phyloP scores from a whole-genome alignment of 2,329 filamentous ascomycete species.

The Shiraia sp. region DNA sequence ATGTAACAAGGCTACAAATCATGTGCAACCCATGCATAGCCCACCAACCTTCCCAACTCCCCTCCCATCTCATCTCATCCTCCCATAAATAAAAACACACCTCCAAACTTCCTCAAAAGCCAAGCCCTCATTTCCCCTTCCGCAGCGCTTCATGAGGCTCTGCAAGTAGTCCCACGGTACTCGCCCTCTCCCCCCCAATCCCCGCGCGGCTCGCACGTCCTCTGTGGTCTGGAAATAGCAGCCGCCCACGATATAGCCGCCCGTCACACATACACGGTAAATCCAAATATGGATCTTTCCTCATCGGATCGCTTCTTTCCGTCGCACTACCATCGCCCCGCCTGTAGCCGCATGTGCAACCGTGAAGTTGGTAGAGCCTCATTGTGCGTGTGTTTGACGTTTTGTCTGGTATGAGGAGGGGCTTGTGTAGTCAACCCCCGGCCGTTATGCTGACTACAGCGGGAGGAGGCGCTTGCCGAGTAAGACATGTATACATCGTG shows the following conservation, averaged over 20 bases:
- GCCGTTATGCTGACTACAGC: too few species aligned
- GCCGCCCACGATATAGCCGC: constrained; percentile 34
- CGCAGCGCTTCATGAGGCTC: constrained; percentile 37
- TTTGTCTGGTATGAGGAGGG: too few species aligned
- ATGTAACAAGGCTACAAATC: too few species aligned
- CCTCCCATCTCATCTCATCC: constrained; percentile 2
- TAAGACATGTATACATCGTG: too few species aligned
- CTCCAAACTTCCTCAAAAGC: constrained; percentile 1
- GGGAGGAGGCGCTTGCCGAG: too few species aligned
- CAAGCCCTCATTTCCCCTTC: constrained; percentile 8
- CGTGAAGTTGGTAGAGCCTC: too few species aligned
- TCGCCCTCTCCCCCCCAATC: constrained; percentile 18
- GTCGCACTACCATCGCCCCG: constrained; percentile 14
- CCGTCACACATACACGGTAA: too few species aligned
- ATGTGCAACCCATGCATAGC: constrained; percentile 13
- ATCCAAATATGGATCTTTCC: constrained; percentile 24
- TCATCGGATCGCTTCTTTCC: constrained; percentile 14
- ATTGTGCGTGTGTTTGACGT: too few species aligned
- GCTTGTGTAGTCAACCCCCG: too few species aligned
- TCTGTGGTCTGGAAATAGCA: constrained; percentile 24
- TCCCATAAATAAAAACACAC: background rate
- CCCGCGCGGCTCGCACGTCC: constrained; percentile 27
- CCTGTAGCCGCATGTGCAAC: too few species aligned
- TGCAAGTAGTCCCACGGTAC: too few species aligned
- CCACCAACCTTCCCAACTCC: constrained; percentile 6